Evolutionary conservation across 2,329 filamentous ascomycete species (phyloP), one percentile per base, ranked within the genome.

Genomic region (Thielaviopsis musarum): DNA sequence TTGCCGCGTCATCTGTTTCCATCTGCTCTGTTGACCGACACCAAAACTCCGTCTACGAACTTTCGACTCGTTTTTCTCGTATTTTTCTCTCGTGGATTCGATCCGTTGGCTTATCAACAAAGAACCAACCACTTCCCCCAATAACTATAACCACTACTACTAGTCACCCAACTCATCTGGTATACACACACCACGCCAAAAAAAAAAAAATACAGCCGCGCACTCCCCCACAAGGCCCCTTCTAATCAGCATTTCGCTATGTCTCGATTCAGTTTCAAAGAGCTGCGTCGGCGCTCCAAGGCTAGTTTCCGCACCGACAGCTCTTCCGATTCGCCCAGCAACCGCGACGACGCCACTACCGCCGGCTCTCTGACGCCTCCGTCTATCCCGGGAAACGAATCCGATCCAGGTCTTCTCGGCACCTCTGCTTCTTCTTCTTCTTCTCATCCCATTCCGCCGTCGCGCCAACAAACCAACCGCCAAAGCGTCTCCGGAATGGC

Each of bases 291-390:
- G 65, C 84, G 85, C 66, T 93, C 87, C 60, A 84, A 78, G 70
- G 80, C 83, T 62, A 90, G 83, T 74, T 85, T 90, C 72, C 82
- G 79, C 61, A 83, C 81, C 54, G 78, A 80, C 49, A 77, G 75
- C 62, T 81, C 82, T 49, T 81, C 77, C 54, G 81, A 85, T 65
- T 81, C 79, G 63, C 75, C 75, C 65, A 71, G 71, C 49, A 79
- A 76, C 67, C 77, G 80, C 65, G 79, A 77, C 65, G 82, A 80
- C 34, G 77, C 81, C 57, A 79, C 80, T 45, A 82, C 81, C 13
- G 86, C 78, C 68, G 88, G 83, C 66, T 85, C 85, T 55, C 74
- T 84, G 52, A 90, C 88, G 55, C 86, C 88, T 45, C 87, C 88
- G 0, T 87, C 85, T n/a, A 77, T 85, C 38, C 26, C 57, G 55